phyloP scores from a whole-genome alignment of 352 stramenopile species.

The Aphanomyces astaci region DNA sequence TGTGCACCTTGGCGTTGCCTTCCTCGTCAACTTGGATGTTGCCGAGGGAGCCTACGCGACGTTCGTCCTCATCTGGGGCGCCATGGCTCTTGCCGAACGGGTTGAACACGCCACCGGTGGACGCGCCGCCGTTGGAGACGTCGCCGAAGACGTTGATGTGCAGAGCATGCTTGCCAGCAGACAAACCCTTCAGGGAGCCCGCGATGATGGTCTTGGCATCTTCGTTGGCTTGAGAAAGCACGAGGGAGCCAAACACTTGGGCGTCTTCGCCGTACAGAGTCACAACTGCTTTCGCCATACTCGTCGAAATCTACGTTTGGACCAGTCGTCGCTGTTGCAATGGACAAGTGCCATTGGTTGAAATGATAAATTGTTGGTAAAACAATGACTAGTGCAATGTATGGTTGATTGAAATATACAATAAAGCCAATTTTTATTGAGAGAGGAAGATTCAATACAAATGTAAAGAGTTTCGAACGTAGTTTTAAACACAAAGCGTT shows the following conservation, averaged over 20 bases:
- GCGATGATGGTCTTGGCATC: constrained; percentile 83
- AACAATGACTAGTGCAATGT: not conserved
- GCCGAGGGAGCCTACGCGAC: constrained; percentile 92
- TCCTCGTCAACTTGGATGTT: constrained; percentile 84
- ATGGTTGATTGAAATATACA: not conserved
- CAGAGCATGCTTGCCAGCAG: constrained; percentile 90
- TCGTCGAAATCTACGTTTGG: constrained; percentile 2
- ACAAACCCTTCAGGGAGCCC: constrained; percentile 67
- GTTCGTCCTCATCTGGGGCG: constrained; percentile 90
- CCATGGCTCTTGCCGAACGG: constrained; percentile 98
- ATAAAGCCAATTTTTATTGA: not conserved
- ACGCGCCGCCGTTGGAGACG: constrained; percentile 73
- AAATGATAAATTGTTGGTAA: not conserved
- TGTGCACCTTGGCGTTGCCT: constrained; percentile 84
- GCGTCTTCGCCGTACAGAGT: constrained; percentile 82
- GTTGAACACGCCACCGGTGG: constrained; percentile 93
- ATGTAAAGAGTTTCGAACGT: not conserved
- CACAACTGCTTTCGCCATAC: constrained; percentile 77
- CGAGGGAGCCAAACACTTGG: constrained; percentile 65
- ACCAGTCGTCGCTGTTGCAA: not conserved
- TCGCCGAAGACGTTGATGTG: constrained; percentile 95
- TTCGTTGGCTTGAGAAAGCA: constrained; percentile 78
- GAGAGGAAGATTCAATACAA: not conserved
- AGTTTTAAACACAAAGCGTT: not conserved
- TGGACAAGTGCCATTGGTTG: not conserved